Conservation (phyloP, 495 filamentous ascomycete genomes). For the Hyaloscypha hepaticicola region DNA sequence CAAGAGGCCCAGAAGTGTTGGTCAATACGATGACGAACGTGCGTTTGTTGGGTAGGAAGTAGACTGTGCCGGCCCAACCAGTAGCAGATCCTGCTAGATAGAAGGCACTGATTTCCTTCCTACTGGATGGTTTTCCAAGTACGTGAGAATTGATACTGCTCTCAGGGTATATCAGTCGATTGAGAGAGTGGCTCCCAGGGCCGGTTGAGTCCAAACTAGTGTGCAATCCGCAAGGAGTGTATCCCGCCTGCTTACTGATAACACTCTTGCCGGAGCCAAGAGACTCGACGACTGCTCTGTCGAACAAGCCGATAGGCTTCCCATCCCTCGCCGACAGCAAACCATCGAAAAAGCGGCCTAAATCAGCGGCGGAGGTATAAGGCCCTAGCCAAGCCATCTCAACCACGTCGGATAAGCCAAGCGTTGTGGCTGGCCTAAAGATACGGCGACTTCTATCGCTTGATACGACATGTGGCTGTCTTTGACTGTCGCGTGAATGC, state of each 20-base stretch:
- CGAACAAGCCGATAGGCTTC: constrained; percentile 8
- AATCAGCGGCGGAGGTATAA: constrained; percentile 19
- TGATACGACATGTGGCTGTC: constrained; percentile 19
- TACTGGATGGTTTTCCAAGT: constrained; percentile 2
- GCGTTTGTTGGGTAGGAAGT: constrained; percentile 13
- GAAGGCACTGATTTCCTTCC: constrained; percentile 8
- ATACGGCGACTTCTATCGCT: constrained; percentile 12
- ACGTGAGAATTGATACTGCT: not conserved
- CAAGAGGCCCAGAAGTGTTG: constrained; percentile 16
- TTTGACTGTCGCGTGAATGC: not conserved
- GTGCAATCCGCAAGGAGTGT: constrained; percentile 8
- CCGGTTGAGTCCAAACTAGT: constrained; percentile 9
- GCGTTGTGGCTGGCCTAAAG: not conserved
- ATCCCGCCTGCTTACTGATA: constrained; percentile 3
- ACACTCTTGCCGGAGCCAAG: constrained; percentile 1
- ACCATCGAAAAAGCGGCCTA: constrained; percentile 9
- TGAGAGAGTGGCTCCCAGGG: constrained; percentile 18
- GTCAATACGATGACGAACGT: constrained; percentile 14
- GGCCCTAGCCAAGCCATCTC: constrained; percentile 10
- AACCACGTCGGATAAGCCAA: constrained; percentile 9
- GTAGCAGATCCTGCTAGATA: constrained; percentile 23
- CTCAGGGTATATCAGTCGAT: constrained; percentile 17
- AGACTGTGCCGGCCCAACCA: constrained; percentile 17
- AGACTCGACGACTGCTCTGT: constrained; percentile 4
- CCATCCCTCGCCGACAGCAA: constrained; percentile 9